These are phyloP conservation scores for Hanseniaspora meyeri DNA, from an alignment of 805 yeast species.

Conservation along the genomic window DNA sequence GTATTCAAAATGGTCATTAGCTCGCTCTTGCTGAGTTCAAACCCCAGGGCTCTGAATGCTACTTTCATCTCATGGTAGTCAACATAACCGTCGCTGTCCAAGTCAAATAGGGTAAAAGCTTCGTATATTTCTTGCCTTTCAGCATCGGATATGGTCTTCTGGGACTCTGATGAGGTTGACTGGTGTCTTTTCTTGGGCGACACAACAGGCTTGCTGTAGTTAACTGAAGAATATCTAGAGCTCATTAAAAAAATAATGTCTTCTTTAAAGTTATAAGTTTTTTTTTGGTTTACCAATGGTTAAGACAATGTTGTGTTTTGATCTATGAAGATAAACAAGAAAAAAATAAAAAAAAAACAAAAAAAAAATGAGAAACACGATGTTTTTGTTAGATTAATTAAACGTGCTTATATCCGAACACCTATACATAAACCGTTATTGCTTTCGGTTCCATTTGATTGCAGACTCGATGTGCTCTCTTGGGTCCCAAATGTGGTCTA, in stretches of 20 bases:
- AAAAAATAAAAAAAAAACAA: neutral
- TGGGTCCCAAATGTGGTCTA: slow-evolving; percentile 61
- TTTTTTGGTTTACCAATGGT: neutral
- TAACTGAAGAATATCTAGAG: neutral
- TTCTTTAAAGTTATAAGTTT: too few species aligned
- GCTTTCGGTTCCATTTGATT: slow-evolving; percentile 46
- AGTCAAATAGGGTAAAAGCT: slow-evolving; percentile 82
- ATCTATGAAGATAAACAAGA: too few species aligned
- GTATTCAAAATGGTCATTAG: slow-evolving; percentile 66
- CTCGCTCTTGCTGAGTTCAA: slow-evolving; percentile 65
- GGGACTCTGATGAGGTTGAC: neutral
- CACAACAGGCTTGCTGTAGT: neutral
- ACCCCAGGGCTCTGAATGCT: slow-evolving; percentile 87
- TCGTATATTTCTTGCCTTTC: slow-evolving; percentile 56
- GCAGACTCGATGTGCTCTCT: slow-evolving; percentile 56
- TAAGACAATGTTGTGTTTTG: neutral
- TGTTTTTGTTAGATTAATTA: neutral
- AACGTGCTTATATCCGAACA: slow-evolving; percentile 4
- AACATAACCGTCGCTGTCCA: slow-evolving; percentile 78
- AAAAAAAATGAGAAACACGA: neutral
- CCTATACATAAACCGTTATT: neutral
- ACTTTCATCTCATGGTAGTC: slow-evolving; percentile 91
- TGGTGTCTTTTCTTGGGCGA: slow-evolving; percentile 10
- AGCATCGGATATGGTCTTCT: neutral
- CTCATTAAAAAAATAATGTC: neutral